Base-by-base conservation (phyloP, 371 early-diverging fungal species). In the Apophysomyces trapeziformis region DNA sequence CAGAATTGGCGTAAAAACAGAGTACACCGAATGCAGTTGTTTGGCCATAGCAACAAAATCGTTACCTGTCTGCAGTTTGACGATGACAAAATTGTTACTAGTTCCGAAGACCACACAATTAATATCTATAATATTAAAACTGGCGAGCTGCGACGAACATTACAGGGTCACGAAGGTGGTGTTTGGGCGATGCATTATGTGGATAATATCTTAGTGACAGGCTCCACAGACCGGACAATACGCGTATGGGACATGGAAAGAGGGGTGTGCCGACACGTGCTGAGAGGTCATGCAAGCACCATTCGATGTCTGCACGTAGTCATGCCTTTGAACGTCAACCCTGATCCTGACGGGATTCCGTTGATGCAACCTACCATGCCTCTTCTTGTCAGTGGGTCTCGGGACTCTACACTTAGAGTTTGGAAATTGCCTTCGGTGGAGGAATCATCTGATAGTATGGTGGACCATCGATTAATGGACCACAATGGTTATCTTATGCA, bases 161-260 rank as follows among this genome's bases (percentile, higher is more conserved):
- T 99, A 18, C 81, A 79, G 13, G 99, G 99, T 7, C 99, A 99
- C 76, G 95, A 94, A 32, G 99, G 99, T 38, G 99, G 99, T 57
- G 98, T 99, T 3, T 99, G 99, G 99, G 95, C 98, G 0, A 83
- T 99, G 60, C 92, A 95, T 64, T 94, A 93, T 66, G 88, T 89
- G 41, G 93, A 92, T 50, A 90, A 93, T 58, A 88, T 93, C 0
- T 84, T 99, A 2, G 96, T 98, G 4, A 94, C 94, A 44, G 99
- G 99, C n/a, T 95, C 96, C 35, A 99, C 97, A 1, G 99, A 99
- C 75, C 88, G 98, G 37, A 94, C 96, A 0, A 94, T 98, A 16
- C 88, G 97, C 14, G 92, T 99, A 0, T 99, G 99, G 99, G 95
- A 99, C 73, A 88, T 96, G 74, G 87, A 90, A 36, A 82, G 88